These are phyloP conservation scores for Euphorbia peplus DNA, from an alignment of 345 rosid species.

Conservation along the genomic window DNA sequence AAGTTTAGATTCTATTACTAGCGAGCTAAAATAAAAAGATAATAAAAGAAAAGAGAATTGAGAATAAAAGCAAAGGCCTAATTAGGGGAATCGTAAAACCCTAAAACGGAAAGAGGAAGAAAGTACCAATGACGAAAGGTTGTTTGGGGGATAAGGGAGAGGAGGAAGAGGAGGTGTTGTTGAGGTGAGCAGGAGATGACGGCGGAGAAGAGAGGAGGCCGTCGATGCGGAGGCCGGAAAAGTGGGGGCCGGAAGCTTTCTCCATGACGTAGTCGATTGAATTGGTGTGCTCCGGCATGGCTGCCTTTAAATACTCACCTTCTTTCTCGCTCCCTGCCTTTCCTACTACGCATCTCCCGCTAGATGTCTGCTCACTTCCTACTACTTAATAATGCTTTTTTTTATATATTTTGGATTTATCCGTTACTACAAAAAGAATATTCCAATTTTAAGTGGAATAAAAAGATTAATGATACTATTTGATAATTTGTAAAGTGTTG, in stretches of 20 bases:
- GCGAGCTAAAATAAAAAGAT: no score
- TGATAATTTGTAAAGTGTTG: no score
- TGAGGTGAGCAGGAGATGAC: constrained; percentile 29
- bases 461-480: no score
- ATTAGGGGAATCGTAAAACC: neutral
- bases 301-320: neutral
- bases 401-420: no score
- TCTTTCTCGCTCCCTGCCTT: neutral
- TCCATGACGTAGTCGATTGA: constrained; percentile 89
- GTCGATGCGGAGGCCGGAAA: constrained; percentile 93
- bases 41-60: neutral
- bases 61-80: no score
- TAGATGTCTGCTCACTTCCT: neutral
- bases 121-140: constrained; percentile 87
- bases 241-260: constrained; percentile 96
- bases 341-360: neutral
- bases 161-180: constrained; percentile 10
- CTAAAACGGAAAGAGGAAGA: neutral
- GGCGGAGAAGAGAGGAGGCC: constrained; percentile 60
- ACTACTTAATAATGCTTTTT: no score
- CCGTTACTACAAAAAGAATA: no score
- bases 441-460: no score
- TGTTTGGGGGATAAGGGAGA: constrained; percentile 46
- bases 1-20: no score
- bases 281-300: constrained; percentile 52